Evolutionary conservation across 148 eudicot genomes (phyloP).

Genomic region (Amaranthus cruentus): DNA sequence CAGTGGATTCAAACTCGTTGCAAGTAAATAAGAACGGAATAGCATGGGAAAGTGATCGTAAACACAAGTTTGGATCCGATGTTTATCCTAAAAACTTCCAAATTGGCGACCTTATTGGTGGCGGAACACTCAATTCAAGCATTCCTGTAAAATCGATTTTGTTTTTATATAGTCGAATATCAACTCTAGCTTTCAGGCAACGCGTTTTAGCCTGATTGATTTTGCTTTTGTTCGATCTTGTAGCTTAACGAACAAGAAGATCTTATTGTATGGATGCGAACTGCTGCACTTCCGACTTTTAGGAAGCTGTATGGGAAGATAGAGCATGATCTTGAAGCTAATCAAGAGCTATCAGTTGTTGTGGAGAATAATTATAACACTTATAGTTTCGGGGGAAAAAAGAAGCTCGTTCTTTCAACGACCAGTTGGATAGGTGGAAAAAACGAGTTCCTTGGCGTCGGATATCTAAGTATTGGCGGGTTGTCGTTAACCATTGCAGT

Average conservation of each 20-base stretch:
- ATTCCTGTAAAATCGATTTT: constrained; percentile 50
- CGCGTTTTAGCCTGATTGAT: background rate
- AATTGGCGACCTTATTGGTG: constrained; percentile 49
- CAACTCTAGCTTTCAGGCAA: background rate
- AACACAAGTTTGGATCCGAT: constrained; percentile 61
- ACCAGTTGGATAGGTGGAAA: constrained; percentile 91
- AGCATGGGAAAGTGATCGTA: constrained; percentile 77
- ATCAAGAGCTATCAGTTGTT: constrained; percentile 42
- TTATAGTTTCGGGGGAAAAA: constrained; percentile 67
- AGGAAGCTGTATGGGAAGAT: constrained; percentile 87
- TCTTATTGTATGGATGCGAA: constrained; percentile 98
- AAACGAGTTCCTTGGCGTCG: constrained; percentile 63
- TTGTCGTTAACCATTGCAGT: constrained; percentile 52
- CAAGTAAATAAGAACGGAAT: constrained; percentile 57
- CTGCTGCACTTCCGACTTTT: constrained; percentile 83
- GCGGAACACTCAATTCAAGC: constrained; percentile 60
- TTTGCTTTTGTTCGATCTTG: constrained; percentile 5
- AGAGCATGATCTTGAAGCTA: constrained; percentile 56
- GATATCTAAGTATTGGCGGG: constrained; percentile 70
- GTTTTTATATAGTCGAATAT: background rate
- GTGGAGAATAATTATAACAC: constrained; percentile 84
- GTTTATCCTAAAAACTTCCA: constrained; percentile 91
- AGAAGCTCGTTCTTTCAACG: constrained; percentile 78
- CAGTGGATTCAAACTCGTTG: constrained; percentile 28
- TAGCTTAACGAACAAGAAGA: constrained; percentile 85